A percentile compares a stretch with the other conserved stretches of the same genome.
phyloP scores from a whole-genome alignment of 1,139 yeast species.

The Scheffersomyces cryptocercus region DNA sequence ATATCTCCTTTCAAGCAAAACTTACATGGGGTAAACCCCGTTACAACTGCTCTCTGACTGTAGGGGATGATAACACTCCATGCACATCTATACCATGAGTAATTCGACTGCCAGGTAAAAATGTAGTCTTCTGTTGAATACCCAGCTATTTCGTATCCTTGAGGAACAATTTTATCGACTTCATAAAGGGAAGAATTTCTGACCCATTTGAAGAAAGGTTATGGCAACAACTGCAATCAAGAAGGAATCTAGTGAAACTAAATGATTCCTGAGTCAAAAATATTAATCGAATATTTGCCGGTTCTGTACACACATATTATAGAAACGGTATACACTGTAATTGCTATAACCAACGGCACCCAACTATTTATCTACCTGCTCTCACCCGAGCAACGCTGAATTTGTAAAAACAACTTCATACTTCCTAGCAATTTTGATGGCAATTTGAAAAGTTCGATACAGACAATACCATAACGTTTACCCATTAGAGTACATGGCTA shows the following conservation, averaged over 20 bases:
- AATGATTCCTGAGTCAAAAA: slow-evolving; percentile 70
- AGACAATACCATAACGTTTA: slow-evolving; percentile 39
- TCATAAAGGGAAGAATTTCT: too few species aligned
- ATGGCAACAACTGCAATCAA: slow-evolving; percentile 56
- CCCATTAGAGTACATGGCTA: slow-evolving; percentile 42
- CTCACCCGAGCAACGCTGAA: slow-evolving; percentile 46
- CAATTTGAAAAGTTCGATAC: slow-evolving; percentile 29
- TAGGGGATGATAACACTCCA: too few species aligned
- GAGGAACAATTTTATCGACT: too few species aligned
- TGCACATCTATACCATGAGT: too few species aligned
- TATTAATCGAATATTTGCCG: slow-evolving; percentile 77
- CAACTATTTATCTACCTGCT: slow-evolving; percentile 37
- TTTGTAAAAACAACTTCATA: slow-evolving; percentile 34
- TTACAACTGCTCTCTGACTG: too few species aligned
- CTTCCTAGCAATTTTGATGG: slow-evolving; percentile 22
- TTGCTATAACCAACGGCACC: slow-evolving; percentile 53
- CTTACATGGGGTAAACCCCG: too few species aligned
- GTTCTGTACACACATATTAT: slow-evolving; percentile 81
- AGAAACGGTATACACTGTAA: slow-evolving; percentile 59
- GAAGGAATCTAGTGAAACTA: slow-evolving; percentile 75
- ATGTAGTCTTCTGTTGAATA: too few species aligned
- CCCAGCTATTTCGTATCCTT: too few species aligned
- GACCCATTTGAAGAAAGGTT: slow-evolving; percentile 58
- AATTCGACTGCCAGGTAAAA: too few species aligned
- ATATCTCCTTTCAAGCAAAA: too few species aligned